Percentiles rank a stretch among this genome's conserved stretches.
phyloP scores from a whole-genome alignment of 495 filamentous ascomycete species.

The Niebla homalea region DNA sequence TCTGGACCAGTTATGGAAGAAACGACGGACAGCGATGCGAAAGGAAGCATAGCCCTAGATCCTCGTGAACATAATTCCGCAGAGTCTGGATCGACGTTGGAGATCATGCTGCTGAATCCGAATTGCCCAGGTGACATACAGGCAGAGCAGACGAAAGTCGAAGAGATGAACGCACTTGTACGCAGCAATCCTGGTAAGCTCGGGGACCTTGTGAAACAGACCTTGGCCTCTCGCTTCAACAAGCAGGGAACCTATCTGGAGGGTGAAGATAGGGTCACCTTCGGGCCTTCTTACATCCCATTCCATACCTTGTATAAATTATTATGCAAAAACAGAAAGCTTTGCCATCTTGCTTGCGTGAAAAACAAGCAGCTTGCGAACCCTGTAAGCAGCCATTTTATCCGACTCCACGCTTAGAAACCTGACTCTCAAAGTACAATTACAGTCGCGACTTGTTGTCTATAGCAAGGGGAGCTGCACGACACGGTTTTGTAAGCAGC shows the following conservation, averaged over 20 bases:
- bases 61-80: too few relatives aligned
- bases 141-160: background rate
- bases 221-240: background rate
- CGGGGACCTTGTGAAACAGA: background rate
- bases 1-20: too few relatives aligned
- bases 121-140: too few relatives aligned
- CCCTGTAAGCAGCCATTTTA: background rate
- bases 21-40: too few relatives aligned
- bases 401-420: too few relatives aligned
- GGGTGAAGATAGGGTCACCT: constrained; percentile 1
- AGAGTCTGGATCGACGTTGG: too few relatives aligned
- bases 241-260: background rate
- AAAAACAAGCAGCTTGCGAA: background rate
- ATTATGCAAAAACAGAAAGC: background rate
- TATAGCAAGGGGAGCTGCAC: too few relatives aligned
- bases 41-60: too few relatives aligned
- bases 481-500: too few relatives aligned
- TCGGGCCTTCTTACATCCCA: background rate
- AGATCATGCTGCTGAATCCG: too few relatives aligned
- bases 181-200: background rate
- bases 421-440: too few relatives aligned
- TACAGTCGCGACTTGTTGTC: too few relatives aligned
- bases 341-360: constrained; percentile 1
- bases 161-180: background rate
- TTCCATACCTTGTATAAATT: constrained; percentile 1